Percentiles rank a stretch among this genome's conserved stretches.
These are phyloP conservation scores for Aspergillus pseudonomiae DNA, from an alignment of 2,329 filamentous ascomycete species.

Conservation along the genomic window DNA sequence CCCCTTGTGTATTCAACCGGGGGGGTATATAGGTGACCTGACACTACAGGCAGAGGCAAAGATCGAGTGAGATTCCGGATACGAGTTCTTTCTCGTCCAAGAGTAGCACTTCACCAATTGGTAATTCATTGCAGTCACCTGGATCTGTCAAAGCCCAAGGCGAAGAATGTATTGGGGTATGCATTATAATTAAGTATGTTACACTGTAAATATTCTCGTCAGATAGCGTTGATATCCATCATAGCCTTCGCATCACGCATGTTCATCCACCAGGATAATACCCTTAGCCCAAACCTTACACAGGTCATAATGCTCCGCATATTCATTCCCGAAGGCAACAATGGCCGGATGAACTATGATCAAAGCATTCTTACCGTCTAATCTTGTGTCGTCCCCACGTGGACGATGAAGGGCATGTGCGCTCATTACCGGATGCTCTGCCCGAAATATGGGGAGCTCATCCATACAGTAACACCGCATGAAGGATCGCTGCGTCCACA, in stretches of 20 bases:
- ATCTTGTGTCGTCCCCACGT: slow-evolving; percentile 21
- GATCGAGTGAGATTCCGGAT: too few species aligned
- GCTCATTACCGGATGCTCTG: slow-evolving; percentile 8
- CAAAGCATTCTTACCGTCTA: slow-evolving; percentile 20
- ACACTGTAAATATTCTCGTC: neutral
- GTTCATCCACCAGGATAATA: slow-evolving; percentile 21
- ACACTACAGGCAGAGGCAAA: too few species aligned
- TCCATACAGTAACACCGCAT: slow-evolving; percentile 12
- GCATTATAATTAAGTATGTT: neutral
- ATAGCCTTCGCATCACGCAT: neutral
- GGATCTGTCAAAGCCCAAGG: neutral
- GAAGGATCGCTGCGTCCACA: slow-evolving; percentile 25
- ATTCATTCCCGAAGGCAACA: slow-evolving; percentile 25
- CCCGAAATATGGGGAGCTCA: neutral
- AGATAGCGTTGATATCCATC: neutral
- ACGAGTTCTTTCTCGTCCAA: too few species aligned
- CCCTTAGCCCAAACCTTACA: slow-evolving; percentile 25
- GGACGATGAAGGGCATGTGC: slow-evolving; percentile 26
- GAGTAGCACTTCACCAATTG: neutral
- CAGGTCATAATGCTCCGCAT: slow-evolving; percentile 26
- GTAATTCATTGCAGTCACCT: neutral
- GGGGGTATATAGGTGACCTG: neutral
- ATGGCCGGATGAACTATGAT: slow-evolving; percentile 24
- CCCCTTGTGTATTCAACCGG: too few species aligned
- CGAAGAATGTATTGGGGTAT: neutral